phyloP scores from a whole-genome alignment of 2,329 filamentous ascomycete species.

The Arthrocladium fulminans region DNA sequence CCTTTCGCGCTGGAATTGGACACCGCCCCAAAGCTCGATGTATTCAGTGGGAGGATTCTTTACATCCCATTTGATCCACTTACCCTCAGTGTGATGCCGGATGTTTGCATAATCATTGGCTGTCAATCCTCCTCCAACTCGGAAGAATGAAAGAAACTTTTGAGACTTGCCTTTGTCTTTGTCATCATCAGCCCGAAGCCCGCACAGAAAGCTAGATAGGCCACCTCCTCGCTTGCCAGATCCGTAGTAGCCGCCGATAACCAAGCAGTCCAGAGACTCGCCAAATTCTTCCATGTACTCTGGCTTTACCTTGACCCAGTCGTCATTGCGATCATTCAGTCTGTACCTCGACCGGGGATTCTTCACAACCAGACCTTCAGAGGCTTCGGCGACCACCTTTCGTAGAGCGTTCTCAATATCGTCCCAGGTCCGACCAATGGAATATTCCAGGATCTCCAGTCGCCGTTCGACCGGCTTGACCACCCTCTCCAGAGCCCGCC shows the following conservation, averaged over 20 bases:
- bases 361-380: constrained; percentile 86
- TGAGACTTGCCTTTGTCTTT: constrained; percentile 59
- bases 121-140: constrained; percentile 88
- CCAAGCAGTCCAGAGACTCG: constrained; percentile 78
- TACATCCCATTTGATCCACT: constrained; percentile 79
- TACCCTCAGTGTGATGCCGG: constrained; percentile 74
- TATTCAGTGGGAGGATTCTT: constrained; percentile 66
- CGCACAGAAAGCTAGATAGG: constrained; percentile 83
- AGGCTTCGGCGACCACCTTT: constrained; percentile 74
- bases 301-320: constrained; percentile 98
- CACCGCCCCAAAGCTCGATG: constrained; percentile 70
- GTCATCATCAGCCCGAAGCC: constrained; percentile 64
- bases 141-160: constrained; percentile 69
- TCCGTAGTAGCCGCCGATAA: constrained; percentile 90
- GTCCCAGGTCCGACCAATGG: constrained; percentile 54
- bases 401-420: constrained; percentile 73
- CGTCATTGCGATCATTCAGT: constrained; percentile 81
- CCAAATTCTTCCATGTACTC: constrained; percentile 98
- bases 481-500: constrained; percentile 62
- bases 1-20: constrained; percentile 60
- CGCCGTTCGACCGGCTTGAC: constrained; percentile 63
- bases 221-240: constrained; percentile 74
- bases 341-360: constrained; percentile 81
- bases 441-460: constrained; percentile 72
- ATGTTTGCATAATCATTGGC: constrained; percentile 78